A percentile compares a stretch with the other conserved stretches of the same genome.
Evolutionary conservation across 2,329 filamentous ascomycete genomes (phyloP).

Genomic region (Fusarium burgessii): DNA sequence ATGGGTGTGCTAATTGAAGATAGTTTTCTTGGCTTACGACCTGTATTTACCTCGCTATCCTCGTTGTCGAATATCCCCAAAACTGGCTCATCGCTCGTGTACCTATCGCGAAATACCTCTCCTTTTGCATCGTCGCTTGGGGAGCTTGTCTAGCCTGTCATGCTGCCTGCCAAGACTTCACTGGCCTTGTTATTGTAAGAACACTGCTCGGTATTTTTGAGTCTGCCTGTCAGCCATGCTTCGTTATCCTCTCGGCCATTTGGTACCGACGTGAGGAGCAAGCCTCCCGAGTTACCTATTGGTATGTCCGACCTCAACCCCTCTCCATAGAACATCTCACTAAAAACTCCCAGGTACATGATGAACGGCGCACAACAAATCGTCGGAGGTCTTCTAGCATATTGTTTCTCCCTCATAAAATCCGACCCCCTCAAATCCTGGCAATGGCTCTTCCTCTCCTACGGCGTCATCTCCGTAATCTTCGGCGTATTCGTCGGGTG

Average conservation of each 20-base stretch:
- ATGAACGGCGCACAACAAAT: conserved; percentile 82
- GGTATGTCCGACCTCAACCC: conserved; percentile 56
- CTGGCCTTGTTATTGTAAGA: conserved; percentile 68
- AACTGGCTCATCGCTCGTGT: conserved; percentile 70
- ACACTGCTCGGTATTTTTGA: conserved; percentile 79
- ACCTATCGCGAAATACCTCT: conserved; percentile 75
- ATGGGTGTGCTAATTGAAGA: neutral
- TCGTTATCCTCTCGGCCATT: conserved; percentile 74
- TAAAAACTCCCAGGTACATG: conserved; percentile 59
- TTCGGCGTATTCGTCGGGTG: conserved; percentile 73
- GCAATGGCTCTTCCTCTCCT: conserved; percentile 76
- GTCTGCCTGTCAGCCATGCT: conserved; percentile 75
- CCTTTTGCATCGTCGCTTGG: conserved; percentile 74
- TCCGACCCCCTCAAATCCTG: conserved; percentile 69
- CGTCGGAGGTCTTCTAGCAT: conserved; percentile 76
- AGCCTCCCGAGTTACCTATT: conserved; percentile 74
- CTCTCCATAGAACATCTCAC: rapidly evolving
- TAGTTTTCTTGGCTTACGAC: conserved; percentile 72
- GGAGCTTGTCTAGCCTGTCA: conserved; percentile 68
- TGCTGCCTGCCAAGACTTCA: conserved; percentile 70
- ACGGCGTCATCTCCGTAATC: conserved; percentile 71
- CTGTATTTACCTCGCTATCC: conserved; percentile 78
- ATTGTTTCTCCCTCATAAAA: conserved; percentile 68
- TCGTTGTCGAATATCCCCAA: conserved; percentile 79
- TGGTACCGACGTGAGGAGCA: conserved; percentile 80